A percentile compares a stretch with the other conserved stretches of the same genome.
These are phyloP conservation scores for Ophiostoma novo-ulmi DNA, from an alignment of 2,329 filamentous ascomycete genomes.

Conservation along the genomic window DNA sequence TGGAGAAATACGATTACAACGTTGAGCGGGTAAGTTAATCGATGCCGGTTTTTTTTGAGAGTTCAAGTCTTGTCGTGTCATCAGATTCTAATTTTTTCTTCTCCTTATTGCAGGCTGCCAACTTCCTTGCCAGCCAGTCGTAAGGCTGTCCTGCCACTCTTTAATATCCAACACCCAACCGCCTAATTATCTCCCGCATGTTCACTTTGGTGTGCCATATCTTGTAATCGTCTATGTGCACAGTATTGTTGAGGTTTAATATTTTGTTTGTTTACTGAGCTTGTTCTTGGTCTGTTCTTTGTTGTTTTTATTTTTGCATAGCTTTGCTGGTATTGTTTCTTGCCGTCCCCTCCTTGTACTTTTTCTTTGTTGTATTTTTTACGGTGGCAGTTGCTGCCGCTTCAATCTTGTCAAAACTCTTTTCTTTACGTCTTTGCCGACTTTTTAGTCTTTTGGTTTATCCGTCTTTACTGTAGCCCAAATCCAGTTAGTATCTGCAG, in stretches of 20 bases:
- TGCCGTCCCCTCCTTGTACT: constrained; percentile 10
- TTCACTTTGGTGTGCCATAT: not conserved
- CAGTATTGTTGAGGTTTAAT: not conserved
- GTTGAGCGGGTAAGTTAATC: constrained; percentile 71
- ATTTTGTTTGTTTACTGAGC: not conserved
- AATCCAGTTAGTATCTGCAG: not conserved
- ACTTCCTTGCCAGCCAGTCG: constrained; percentile 52
- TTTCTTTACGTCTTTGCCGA: constrained; percentile 5
- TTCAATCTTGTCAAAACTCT: constrained; percentile 3
- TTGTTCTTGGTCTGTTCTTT: not conserved
- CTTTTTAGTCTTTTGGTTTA: not conserved
- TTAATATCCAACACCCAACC: not conserved
- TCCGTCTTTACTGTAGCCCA: not conserved
- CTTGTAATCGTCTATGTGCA: not conserved
- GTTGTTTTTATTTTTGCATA: not conserved
- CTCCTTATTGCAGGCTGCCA: constrained; percentile 43
- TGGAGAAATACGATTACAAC: constrained; percentile 96
- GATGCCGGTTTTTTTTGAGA: not conserved
- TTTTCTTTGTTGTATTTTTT: not conserved
- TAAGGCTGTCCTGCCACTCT: constrained; percentile 29
- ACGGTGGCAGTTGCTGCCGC: not conserved
- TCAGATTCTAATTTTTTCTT: constrained; percentile 13
- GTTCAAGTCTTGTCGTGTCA: not conserved
- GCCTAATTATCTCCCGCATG: not conserved
- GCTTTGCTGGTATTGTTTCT: not conserved